Evolutionary conservation across 495 filamentous ascomycete genomes (phyloP), one percentile per base, ranked within the genome.

Genomic region (Annulohypoxylon maeteangense): DNA sequence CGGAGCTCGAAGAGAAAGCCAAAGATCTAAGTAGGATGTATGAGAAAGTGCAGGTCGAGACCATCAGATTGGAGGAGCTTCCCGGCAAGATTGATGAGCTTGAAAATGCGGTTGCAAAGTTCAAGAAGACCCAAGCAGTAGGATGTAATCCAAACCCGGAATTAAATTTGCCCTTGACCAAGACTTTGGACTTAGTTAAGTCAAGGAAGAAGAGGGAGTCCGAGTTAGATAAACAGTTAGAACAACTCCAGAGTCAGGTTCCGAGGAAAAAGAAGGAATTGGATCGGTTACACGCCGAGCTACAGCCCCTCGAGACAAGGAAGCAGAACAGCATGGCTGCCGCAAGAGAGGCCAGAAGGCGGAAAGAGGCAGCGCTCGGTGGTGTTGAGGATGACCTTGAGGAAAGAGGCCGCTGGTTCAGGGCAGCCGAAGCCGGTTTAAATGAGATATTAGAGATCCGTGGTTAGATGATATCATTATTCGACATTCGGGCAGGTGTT

Each of bases 371-470:
- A 34, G 89, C 84, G 16, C 78, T 82, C 27, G 82, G 89, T 50
- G 89, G 90, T 0, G 86, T 90, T 29, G 90, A 88, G 57, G 92
- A 95, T 77, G 92, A 95, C 59, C 77, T 96, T 22, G 93, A 96
- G 75, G 90, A 93, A 78, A 87, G 87, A 78, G 94, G 92, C 14
- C 81, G 92, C 73, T 97, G 94, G 94, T 90, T 91, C 75, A 87
- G 87, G 66, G 89, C 90, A 29, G 87, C 89, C 1, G 92, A 94
- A 78, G 80, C 82, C 12, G 87, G 85, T 1, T 80, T 97, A 78
- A 89, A 86, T 71, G 86, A 86, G 51, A 82, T 96, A 76, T 81
- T 95, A 62, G 89, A 79, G 34, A 67, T 77, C 27, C 22, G 74
- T 6, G 22, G 36, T 23, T 78, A 56, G 62, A 40, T 25, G n/a